These are phyloP conservation scores for Evansstolkia leycettana DNA, from an alignment of 495 filamentous ascomycete genomes.

Conservation along the genomic window DNA sequence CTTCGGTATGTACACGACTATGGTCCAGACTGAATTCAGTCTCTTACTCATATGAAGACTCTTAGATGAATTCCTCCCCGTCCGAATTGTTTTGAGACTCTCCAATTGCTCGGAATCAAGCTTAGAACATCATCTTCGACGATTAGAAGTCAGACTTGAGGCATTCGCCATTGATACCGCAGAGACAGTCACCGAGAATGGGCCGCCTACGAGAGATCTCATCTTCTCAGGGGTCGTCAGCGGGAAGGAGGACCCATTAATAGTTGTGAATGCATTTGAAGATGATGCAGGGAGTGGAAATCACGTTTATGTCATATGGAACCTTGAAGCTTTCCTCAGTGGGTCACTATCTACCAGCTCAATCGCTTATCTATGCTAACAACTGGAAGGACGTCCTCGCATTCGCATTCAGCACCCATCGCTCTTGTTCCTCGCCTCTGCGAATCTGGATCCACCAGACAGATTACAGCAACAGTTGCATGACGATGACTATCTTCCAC, in stretches of 20 bases:
- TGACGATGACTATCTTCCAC: slow-evolving; percentile 66
- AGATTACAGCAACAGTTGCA: slow-evolving; percentile 30
- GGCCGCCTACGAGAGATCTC: slow-evolving; percentile 44
- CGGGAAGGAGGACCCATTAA: slow-evolving; percentile 46
- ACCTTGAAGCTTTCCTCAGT: slow-evolving; percentile 61
- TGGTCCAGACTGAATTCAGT: slow-evolving; percentile 12
- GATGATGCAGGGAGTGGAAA: slow-evolving; percentile 40
- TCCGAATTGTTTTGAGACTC: slow-evolving; percentile 61
- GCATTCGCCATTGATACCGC: slow-evolving; percentile 55
- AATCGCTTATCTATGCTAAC: slow-evolving; percentile 8
- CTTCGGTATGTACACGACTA: slow-evolving; percentile 49
- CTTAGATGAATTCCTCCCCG: slow-evolving; percentile 65
- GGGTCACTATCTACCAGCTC: slow-evolving; percentile 6
- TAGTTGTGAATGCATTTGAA: slow-evolving; percentile 43
- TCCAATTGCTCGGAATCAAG: slow-evolving; percentile 46
- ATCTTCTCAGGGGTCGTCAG: slow-evolving; percentile 53
- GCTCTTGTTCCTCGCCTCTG: slow-evolving; percentile 64
- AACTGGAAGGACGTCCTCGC: slow-evolving; percentile 46
- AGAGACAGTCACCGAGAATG: slow-evolving; percentile 29
- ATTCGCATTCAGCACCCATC: slow-evolving; percentile 68
- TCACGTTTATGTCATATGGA: slow-evolving; percentile 70
- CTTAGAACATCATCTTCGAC: slow-evolving; percentile 46
- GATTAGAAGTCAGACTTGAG: slow-evolving; percentile 58
- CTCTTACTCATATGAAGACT: slow-evolving; percentile 52
- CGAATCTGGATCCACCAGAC: slow-evolving; percentile 48